phyloP scores from a whole-genome alignment of 306 rosid genomes.

The Fagus crenata region DNA sequence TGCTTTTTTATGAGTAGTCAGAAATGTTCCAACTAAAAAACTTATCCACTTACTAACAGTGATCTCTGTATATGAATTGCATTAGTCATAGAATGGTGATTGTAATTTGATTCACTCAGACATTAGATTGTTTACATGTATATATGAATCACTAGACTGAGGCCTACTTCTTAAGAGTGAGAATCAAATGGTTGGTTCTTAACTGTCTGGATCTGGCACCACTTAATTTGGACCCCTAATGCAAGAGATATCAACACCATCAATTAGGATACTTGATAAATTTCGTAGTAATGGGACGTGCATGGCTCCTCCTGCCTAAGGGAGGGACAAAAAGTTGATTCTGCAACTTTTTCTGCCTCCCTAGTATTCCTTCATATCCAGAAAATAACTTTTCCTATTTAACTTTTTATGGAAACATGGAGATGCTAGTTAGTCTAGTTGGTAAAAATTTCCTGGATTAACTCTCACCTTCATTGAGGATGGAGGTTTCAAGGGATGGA shows the following conservation, averaged over 20 bases:
- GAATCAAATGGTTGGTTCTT: constrained; percentile 18
- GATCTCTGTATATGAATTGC: constrained; percentile 23
- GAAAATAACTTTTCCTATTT: constrained; percentile 9
- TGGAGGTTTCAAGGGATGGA: not conserved
- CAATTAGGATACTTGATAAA: constrained; percentile 1
- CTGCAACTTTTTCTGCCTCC: constrained; percentile 30
- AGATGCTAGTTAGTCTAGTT: not conserved
- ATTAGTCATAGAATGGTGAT: constrained; percentile 19
- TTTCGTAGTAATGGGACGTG: constrained; percentile 6
- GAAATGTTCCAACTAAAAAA: constrained; percentile 14
- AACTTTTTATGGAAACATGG: constrained; percentile 5
- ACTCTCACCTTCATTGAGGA: not conserved
- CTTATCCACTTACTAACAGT: constrained; percentile 19
- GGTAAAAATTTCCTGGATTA: not conserved
- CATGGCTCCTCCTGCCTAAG: constrained; percentile 23
- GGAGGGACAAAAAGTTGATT: constrained; percentile 29
- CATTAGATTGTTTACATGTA: not conserved
- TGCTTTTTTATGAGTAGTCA: constrained; percentile 19
- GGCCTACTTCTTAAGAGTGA: not conserved
- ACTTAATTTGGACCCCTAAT: constrained; percentile 35
- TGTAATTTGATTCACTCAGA: not conserved
- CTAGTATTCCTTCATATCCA: constrained; percentile 40
- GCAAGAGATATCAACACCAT: constrained; percentile 35
- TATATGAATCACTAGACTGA: constrained; percentile 7
- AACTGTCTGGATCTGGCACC: constrained; percentile 1